phyloP scores from a whole-genome alignment of 768 basidiomycete genomes.

The Phanerochaete carnosa region DNA sequence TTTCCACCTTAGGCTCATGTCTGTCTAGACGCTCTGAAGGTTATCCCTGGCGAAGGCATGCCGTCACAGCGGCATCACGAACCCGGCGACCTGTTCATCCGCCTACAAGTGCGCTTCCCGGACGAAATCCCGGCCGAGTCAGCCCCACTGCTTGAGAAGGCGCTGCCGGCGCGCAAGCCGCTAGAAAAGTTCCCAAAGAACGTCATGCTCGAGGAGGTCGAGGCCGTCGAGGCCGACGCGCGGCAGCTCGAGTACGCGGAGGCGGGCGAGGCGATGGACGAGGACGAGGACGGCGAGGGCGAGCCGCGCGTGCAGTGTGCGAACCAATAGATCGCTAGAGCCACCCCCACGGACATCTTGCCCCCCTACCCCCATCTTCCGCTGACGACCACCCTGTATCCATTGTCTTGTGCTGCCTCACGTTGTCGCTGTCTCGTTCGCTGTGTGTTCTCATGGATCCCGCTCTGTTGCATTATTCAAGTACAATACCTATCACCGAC shows the following conservation, averaged over 20 bases:
- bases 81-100: conserved; percentile 88
- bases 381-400: conserved; percentile 9
- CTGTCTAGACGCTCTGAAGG: conserved; percentile 75
- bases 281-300: conserved; percentile 63
- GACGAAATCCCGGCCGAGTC: conserved; percentile 65
- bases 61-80: conserved; percentile 98
- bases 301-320: conserved; percentile 96
- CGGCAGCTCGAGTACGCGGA: conserved; percentile 51
- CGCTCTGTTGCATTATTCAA: conserved; percentile 14
- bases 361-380: background rate
- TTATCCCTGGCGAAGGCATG: conserved; percentile 96
- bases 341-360: background rate
- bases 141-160: conserved; percentile 78
- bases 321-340: conserved; percentile 55
- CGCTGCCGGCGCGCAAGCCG: conserved; percentile 75
- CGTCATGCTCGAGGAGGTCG: conserved; percentile 77
- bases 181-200: conserved; percentile 65
- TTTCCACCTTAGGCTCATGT: background rate
- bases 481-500: conserved; percentile 10
- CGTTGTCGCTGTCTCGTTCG: background rate
- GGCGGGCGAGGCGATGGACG: conserved; percentile 86
- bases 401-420: conserved; percentile 14
- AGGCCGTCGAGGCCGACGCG: conserved; percentile 75
- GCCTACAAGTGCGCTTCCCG: conserved; percentile 86
- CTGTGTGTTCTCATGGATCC: conserved; percentile 8